Evolutionary conservation across 768 basidiomycete species (phyloP), one percentile per base, ranked within the genome.

Genomic region (Trametes punicea): DNA sequence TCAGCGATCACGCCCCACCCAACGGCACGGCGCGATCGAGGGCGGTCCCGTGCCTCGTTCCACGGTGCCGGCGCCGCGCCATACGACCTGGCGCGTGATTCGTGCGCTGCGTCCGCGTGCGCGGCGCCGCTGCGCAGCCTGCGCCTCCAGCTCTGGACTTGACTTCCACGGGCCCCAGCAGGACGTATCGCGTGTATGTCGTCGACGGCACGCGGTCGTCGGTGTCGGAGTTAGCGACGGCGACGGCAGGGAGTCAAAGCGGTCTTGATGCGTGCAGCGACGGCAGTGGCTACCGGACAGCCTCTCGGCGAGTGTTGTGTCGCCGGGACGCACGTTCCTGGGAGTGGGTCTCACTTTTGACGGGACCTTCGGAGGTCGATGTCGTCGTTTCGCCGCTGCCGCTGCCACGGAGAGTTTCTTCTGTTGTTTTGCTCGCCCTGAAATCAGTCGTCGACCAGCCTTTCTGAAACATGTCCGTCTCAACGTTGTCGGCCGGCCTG

Each of bases 1-100:
- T 31, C 42, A 15, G 42, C 42, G 42, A 44, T 44, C 30, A 36
- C 46, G 13, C 30, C 42, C 33, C 25, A 11, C 30, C 31, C 42
- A 4, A 15, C 34, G 25, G 52, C 52, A 36, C 52, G 42, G 44
- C 52, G 44, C 52, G 52, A 54, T 54, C 52, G 52, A 34, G 27
- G 39, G 52, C 52, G 34, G 52, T 30, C 52, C 45, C 52, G 52
- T 54, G 52, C 52, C 52, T 54, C 52, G 52, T 30, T 46, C 23
- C 16, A 45, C 44, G 44, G 42, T 36, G 21, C 41, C 51, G 51
- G 51, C 31, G 51, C 40, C 15, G 41, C 26, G 41, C 40, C 41
- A 44, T 34, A 23, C 30, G 51, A 27, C 31, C 7, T 15, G 26
- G 51, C 51, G 51, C 51, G 51, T 53, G 51, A 45, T 52, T 13